Evolutionary conservation across 2,329 filamentous ascomycete genomes (phyloP).

Genomic region (Trichoderma semiorbis): DNA sequence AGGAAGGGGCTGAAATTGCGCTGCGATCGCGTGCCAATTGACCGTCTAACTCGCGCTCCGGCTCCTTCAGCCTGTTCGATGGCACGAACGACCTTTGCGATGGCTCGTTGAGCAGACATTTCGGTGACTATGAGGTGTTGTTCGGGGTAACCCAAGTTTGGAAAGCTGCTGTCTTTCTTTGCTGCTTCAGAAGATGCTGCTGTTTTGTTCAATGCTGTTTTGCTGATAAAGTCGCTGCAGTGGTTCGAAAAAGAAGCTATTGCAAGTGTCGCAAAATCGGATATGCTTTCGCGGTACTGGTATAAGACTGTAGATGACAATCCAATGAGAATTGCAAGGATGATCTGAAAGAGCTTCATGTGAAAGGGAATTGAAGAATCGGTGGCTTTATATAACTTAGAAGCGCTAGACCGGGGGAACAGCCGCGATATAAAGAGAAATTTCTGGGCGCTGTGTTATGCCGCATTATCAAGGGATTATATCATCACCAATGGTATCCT

Average conservation of each 20-base stretch:
- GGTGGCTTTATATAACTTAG: not conserved
- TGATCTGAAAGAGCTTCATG: constrained; percentile 33
- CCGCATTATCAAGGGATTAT: constrained; percentile 8
- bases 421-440: not conserved
- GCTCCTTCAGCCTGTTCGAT: constrained; percentile 83
- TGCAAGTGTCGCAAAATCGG: not conserved
- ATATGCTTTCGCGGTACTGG: constrained; percentile 19
- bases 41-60: constrained; percentile 81
- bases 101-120: constrained; percentile 69
- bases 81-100: constrained; percentile 80
- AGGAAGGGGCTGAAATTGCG: constrained; percentile 89
- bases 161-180: not conserved
- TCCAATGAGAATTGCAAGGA: constrained; percentile 30
- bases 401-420: not conserved
- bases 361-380: not conserved
- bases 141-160: not conserved
- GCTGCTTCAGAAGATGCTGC: not conserved
- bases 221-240: not conserved
- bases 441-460: not conserved
- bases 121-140: constrained; percentile 35
- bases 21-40: constrained; percentile 78
- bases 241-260: not conserved
- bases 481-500: not conserved
- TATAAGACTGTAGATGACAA: constrained; percentile 29
- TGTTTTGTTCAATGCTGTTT: not conserved